Base-by-base conservation (phyloP, 495 filamentous ascomycete genomes). In the Hypomontagnella monticulosa region DNA sequence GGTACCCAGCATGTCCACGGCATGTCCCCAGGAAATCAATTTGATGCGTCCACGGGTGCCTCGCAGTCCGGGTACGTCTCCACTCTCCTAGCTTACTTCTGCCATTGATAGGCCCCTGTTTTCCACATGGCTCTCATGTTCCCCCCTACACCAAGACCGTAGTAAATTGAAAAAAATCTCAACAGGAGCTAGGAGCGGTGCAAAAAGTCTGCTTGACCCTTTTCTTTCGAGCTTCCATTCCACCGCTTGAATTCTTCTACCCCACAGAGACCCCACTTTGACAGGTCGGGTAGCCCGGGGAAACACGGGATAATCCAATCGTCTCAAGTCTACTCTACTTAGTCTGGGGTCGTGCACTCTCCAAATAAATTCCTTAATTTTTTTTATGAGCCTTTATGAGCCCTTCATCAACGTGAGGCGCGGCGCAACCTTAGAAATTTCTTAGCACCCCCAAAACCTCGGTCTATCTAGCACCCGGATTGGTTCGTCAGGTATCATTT, bases 241-340 rank as follows among this genome's bases (percentile, higher is more conserved):
- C 65, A 68, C 65, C 65, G 54, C 65, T 32, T 68, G 47, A 63
- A 46, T 51, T 57, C 42, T 69, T 69, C 66, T 69, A 69, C 66
- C 66, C 66, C 66, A 69, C 66, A 68, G 2, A 4, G 0, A 58
- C 58, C 53, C 58, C 64, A 62, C 59, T 48, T 27, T 27, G 11
- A 11, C 23, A 50, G 48, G 16, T 49, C 54, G 54, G 55, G 55
- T 37, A 69, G 30, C 27, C 60, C 66, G 59, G 66, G 66, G 66
- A 61, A 63, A 20, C 20, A 63, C 66, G 60, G 59, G 9, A 63
- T 5, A 34, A 14, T 51, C 65, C 65, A 68, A 63, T 68, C 65
- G 38, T 59, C 59, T 58, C 53, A 20, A 50, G 16, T 40, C 42
- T 52, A 36, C 36, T 38, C n/a, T 38, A 38, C 10, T 2, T 38